Conservation (phyloP, 2,329 filamentous ascomycete species). For the Colletotrichum higginsianum region DNA sequence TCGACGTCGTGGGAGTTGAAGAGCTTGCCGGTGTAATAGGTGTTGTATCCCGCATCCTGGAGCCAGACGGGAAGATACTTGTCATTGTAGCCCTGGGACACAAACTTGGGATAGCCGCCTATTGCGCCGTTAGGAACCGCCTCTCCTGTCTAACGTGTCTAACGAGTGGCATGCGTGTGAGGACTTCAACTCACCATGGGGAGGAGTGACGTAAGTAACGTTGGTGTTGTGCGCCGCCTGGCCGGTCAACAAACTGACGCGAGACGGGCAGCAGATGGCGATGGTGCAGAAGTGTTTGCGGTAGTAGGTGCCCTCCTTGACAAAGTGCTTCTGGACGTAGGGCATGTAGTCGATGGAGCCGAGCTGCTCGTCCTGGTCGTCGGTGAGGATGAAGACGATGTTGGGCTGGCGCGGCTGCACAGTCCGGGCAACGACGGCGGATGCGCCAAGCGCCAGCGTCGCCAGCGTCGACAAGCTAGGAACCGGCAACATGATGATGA, state of each 20-base stretch:
- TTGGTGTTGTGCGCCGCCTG: constrained; percentile 80
- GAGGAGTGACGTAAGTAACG: constrained; percentile 70
- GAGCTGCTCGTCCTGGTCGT: constrained; percentile 77
- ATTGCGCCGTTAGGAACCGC: constrained; percentile 51
- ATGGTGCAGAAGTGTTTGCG: constrained; percentile 77
- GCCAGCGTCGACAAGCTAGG: constrained; percentile 18
- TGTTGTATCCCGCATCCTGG: constrained; percentile 77
- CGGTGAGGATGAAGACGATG: constrained; percentile 77
- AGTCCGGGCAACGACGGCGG: constrained; percentile 10
- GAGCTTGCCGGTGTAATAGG: constrained; percentile 81
- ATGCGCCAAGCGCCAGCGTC: constrained; percentile 17
- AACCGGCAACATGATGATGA: constrained; percentile 4
- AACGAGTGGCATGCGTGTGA: background rate
- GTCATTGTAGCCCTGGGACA: constrained; percentile 75
- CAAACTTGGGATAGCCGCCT: constrained; percentile 74
- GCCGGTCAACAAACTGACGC: constrained; percentile 76
- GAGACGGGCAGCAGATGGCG: constrained; percentile 77
- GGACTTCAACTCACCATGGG: constrained; percentile 61
- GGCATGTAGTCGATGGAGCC: constrained; percentile 75
- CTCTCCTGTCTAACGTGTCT: background rate
- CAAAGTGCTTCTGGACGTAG: constrained; percentile 68
- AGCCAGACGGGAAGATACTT: constrained; percentile 80
- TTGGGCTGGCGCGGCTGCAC: constrained; percentile 58
- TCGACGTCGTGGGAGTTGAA: constrained; percentile 74
- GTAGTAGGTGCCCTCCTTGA: constrained; percentile 72